Evolutionary conservation across 2,329 filamentous ascomycete species (phyloP).

Genomic region (Diaporthe aspalathi): DNA sequence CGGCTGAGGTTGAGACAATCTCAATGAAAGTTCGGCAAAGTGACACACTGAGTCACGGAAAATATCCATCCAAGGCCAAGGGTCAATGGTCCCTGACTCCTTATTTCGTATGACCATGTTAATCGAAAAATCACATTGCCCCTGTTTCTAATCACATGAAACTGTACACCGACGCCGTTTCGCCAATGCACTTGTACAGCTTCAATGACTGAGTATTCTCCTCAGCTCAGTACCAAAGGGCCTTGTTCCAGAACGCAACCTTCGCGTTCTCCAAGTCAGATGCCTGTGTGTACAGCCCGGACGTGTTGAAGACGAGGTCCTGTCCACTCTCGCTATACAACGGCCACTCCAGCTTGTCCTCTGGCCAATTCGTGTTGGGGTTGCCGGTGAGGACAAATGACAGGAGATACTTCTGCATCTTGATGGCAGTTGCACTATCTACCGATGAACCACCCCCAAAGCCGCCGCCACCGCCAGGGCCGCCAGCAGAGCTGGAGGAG

Average conservation of each 20-base stretch:
- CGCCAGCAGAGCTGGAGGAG: conserved; percentile 37
- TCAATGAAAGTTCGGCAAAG: not conserved
- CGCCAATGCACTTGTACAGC: conserved; percentile 1
- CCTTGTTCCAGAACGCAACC: conserved; percentile 49
- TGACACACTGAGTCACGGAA: not conserved
- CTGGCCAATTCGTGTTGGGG: conserved; percentile 47
- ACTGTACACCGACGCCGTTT: not conserved
- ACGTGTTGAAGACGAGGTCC: conserved; percentile 49
- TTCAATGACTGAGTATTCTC: not conserved
- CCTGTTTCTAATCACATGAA: conserved; percentile 3
- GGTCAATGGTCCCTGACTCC: not conserved
- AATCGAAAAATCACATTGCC: not conserved
- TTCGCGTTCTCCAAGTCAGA: conserved; percentile 48
- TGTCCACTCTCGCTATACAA: conserved; percentile 45
- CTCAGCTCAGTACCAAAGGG: conserved; percentile 49
- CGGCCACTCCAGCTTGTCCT: conserved; percentile 50
- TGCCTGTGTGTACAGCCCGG: conserved; percentile 44
- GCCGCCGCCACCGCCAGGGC: conserved; percentile 35
- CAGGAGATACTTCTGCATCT: conserved; percentile 48
- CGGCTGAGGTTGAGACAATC: not conserved
- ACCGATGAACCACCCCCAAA: conserved; percentile 42
- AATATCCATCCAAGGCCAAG: not conserved
- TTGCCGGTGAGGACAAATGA: conserved; percentile 47
- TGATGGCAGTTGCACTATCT: conserved; percentile 44
- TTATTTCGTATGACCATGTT: not conserved